phyloP scores from a whole-genome alignment of 257 asterid species.

The Solanum rostratum region DNA sequence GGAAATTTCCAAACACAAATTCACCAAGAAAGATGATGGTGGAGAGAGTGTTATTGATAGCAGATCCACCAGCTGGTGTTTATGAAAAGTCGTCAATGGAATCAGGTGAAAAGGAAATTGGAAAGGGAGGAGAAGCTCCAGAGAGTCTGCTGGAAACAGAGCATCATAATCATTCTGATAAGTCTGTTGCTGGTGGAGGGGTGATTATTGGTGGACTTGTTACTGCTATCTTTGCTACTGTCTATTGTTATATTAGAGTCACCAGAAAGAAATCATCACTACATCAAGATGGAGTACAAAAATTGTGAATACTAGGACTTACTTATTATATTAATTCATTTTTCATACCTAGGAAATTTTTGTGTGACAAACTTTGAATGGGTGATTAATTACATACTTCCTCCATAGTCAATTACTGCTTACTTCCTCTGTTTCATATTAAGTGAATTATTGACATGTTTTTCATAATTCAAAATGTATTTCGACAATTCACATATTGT shows the following conservation, averaged over 20 bases:
- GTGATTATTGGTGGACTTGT: slow-evolving; percentile 74
- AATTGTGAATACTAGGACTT: neutral
- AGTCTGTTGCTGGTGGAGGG: slow-evolving; percentile 57
- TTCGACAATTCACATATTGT: neutral
- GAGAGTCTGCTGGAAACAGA: slow-evolving; percentile 19
- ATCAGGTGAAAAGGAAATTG: slow-evolving; percentile 5
- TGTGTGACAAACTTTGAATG: neutral
- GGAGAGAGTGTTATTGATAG: slow-evolving; percentile 1
- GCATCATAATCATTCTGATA: slow-evolving; percentile 44
- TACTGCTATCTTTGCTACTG: slow-evolving; percentile 55
- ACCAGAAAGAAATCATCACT: slow-evolving; percentile 27
- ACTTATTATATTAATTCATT: neutral
- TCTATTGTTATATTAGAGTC: slow-evolving; percentile 63
- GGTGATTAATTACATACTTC: neutral
- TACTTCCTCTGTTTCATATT: too few species aligned
- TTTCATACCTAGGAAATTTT: neutral
- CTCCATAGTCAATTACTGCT: too few species aligned
- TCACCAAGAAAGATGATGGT: neutral
- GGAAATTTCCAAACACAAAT: neutral
- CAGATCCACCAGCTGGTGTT: slow-evolving; percentile 29
- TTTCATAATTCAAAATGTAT: too few species aligned
- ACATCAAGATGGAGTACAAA: neutral
- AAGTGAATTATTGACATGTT: too few species aligned
- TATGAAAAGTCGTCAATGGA: neutral
- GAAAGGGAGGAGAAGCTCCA: slow-evolving; percentile 27